Conservation (phyloP, 805 yeast species). For the Saturnispora zaruensis region DNA sequence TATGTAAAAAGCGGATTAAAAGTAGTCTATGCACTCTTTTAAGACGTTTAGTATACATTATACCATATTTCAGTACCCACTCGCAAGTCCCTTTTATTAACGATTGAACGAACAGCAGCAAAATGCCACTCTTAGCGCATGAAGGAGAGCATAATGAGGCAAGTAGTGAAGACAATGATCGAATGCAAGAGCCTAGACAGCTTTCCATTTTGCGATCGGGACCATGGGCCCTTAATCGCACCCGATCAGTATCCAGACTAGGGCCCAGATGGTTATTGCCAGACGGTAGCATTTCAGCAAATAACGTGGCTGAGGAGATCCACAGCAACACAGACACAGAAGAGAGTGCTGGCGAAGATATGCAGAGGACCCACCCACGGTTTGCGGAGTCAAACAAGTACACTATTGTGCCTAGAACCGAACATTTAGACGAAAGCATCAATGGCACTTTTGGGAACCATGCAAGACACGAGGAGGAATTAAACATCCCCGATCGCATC, state of each 20-base stretch:
- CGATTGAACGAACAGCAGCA: neutral
- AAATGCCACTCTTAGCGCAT: neutral
- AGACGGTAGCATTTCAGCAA: neutral
- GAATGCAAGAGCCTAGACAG: neutral
- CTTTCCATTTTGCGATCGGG: constrained; percentile 1
- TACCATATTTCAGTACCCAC: neutral
- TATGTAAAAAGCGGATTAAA: no score
- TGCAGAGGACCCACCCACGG: neutral
- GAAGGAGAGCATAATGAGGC: neutral
- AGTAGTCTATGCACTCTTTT: no score
- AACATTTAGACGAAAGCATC: neutral
- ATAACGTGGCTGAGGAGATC: neutral
- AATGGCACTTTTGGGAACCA: constrained; percentile 1
- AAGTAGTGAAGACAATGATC: neutral
- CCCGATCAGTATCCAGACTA: neutral
- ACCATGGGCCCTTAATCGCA: neutral
- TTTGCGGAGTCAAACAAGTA: constrained; percentile 3
- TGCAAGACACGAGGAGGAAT: constrained; percentile 2
- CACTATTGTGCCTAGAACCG: constrained; percentile 4
- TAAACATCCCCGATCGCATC: neutral
- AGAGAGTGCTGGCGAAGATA: neutral
- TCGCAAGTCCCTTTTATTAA: neutral
- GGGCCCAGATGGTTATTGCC: constrained; percentile 4
- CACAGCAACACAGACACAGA: neutral
- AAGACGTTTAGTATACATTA: neutral